Percentiles rank a stretch among this genome's conserved stretches.
phyloP scores from a whole-genome alignment of 257 asterid genomes.

The Plectranthus barbatus region DNA sequence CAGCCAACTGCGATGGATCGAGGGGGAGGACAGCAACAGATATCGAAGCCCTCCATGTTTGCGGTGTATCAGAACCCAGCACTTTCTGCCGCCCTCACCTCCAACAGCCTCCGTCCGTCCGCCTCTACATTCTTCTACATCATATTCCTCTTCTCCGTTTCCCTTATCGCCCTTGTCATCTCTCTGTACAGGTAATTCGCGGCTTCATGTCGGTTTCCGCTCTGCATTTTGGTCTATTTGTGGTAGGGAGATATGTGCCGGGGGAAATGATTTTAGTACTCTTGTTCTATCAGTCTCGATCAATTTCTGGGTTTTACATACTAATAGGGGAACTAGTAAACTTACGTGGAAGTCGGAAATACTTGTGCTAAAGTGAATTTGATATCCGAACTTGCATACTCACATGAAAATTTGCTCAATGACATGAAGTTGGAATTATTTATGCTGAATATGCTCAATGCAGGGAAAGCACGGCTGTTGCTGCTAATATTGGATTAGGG shows the following conservation, averaged over 20 bases:
- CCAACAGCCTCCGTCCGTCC: conserved; percentile 68
- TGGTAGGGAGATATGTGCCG: no score
- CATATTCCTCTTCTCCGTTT: conserved; percentile 39
- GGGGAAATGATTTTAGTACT: no score
- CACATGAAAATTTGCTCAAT: no score
- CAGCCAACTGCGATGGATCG: conserved; percentile 24
- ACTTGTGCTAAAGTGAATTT: no score
- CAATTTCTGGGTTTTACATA: no score
- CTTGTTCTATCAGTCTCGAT: no score
- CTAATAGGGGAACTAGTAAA: no score
- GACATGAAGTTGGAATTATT: neutral
- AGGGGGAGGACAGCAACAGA: conserved; percentile 29
- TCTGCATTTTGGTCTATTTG: neutral
- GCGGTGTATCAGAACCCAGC: conserved; percentile 76
- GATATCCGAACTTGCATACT: no score
- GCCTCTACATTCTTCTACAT: conserved; percentile 44
- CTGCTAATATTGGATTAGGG: conserved; percentile 25
- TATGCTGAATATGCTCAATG: conserved; percentile 18
- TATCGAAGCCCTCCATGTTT: conserved; percentile 49
- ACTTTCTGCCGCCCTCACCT: conserved; percentile 76
- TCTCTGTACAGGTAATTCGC: conserved; percentile 30
- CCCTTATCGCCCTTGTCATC: conserved; percentile 38
- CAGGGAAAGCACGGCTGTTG: conserved; percentile 43
- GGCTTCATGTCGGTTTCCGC: neutral
- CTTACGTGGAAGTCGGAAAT: no score